These are phyloP conservation scores for Zymoseptoria pseudotritici DNA, from an alignment of 2,329 filamentous ascomycete genomes.

Conservation along the genomic window DNA sequence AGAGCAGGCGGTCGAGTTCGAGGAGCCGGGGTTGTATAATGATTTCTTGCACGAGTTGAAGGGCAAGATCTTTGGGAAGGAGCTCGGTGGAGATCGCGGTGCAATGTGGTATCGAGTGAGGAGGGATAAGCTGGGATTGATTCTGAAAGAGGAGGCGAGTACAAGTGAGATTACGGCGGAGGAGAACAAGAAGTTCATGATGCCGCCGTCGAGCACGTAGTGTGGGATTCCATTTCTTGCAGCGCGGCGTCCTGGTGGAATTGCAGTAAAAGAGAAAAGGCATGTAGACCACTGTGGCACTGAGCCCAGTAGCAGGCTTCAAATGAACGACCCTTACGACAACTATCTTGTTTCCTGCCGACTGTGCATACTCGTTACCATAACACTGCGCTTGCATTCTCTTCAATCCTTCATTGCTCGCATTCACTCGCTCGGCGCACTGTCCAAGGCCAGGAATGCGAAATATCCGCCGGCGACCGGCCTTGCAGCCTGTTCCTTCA, in stretches of 20 bases:
- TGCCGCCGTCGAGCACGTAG: not conserved
- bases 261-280: no score
- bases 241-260: no score
- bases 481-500: conserved; percentile 17
- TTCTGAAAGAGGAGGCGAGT: conserved; percentile 57
- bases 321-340: no score
- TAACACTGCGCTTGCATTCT: not conserved
- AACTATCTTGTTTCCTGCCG: no score
- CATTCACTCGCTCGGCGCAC: conserved; percentile 18
- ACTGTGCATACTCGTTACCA: no score
- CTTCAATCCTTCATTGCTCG: not conserved
- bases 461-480: conserved; percentile 48
- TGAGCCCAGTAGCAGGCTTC: no score
- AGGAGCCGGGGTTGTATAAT: conserved; percentile 73
- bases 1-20: conserved; percentile 65
- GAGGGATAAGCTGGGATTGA: conserved; percentile 61
- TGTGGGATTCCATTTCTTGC: no score
- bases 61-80: conserved; percentile 57
- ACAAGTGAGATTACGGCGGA: conserved; percentile 60
- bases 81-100: conserved; percentile 66
- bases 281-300: no score
- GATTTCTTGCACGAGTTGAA: conserved; percentile 65
- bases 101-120: conserved; percentile 78
- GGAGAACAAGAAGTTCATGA: conserved; percentile 50
- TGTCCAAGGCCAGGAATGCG: conserved; percentile 37